These are phyloP conservation scores for Boletus rubropictus DNA, from an alignment of 768 basidiomycete genomes.

Conservation along the genomic window DNA sequence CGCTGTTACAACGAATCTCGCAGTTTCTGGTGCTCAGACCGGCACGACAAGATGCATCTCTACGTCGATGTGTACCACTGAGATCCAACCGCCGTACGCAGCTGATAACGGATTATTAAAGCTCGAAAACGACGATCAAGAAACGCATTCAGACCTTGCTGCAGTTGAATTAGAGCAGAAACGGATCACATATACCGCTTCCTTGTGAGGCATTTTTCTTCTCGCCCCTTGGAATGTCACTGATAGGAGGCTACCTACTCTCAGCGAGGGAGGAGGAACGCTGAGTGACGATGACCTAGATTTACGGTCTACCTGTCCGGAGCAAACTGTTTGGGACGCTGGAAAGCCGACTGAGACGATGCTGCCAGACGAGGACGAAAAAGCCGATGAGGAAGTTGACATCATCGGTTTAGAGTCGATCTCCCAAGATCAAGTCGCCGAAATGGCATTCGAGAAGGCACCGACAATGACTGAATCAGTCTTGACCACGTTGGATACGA, in stretches of 20 bases:
- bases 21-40: background rate
- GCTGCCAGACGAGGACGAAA: background rate
- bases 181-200: background rate
- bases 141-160: background rate
- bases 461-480: background rate
- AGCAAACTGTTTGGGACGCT: background rate
- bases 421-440: background rate
- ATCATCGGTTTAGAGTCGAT: background rate
- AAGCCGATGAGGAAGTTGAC: background rate
- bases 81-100: background rate
- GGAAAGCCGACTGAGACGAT: background rate
- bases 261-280: background rate
- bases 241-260: background rate
- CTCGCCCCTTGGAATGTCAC: background rate
- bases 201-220: background rate
- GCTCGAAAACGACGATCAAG: background rate
- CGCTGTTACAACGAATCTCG: background rate
- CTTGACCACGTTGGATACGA: background rate
- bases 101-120: background rate
- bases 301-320: background rate
- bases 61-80: background rate
- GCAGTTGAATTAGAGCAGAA: background rate
- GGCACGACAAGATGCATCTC: background rate
- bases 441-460: background rate
- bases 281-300: background rate